Conservation (phyloP, 345 rosid genomes). For the Eutrema yunnanense region DNA sequence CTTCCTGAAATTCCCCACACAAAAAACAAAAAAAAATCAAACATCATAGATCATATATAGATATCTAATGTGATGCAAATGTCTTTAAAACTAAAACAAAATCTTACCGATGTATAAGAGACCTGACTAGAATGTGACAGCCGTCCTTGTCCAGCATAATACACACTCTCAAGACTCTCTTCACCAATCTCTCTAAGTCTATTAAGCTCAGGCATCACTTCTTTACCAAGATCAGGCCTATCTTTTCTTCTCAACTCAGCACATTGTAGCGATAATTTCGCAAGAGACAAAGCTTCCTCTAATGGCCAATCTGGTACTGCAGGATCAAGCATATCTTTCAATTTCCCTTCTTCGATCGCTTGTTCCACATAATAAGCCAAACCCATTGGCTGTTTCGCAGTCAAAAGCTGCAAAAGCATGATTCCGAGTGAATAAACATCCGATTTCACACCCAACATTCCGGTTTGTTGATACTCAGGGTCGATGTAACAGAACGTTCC, state of each 20-base stretch:
- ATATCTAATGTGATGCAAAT: background rate
- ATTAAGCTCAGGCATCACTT: conserved; percentile 54
- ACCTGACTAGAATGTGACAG: conserved; percentile 30
- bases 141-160: conserved; percentile 21
- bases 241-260: conserved; percentile 89
- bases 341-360: conserved; percentile 56
- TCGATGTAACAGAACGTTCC: conserved; percentile 97
- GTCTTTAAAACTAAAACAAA: background rate
- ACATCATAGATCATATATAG: too few relatives aligned
- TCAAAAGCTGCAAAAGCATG: conserved; percentile 72
- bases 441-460: conserved; percentile 86
- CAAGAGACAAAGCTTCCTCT: conserved; percentile 53
- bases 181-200: conserved; percentile 62
- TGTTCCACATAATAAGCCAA: conserved; percentile 50
- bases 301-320: conserved; percentile 77
- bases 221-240: conserved; percentile 84
- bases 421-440: conserved; percentile 82
- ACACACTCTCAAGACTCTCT: conserved; percentile 33
- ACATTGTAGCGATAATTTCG: conserved; percentile 58
- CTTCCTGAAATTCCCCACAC: conserved; percentile 12
- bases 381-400: conserved; percentile 87
- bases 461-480: conserved; percentile 96
- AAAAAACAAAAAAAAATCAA: background rate
- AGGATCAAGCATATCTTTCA: conserved; percentile 61
- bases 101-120: conserved; percentile 37